Conservation (phyloP, 2,329 filamentous ascomycete species). For the Aureobasidium musti region DNA sequence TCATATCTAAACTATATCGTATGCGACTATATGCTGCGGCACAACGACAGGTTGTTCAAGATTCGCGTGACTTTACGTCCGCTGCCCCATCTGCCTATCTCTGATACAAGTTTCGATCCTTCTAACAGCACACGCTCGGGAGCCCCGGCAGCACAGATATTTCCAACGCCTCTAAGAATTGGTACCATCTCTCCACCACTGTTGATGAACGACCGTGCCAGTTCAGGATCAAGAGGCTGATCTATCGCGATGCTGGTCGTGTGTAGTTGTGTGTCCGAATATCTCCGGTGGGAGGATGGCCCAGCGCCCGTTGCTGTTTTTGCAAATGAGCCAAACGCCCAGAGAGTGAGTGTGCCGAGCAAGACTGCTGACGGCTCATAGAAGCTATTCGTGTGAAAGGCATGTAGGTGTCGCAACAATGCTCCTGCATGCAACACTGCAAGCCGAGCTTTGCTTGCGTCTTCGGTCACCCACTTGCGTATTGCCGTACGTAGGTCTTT, state of each 20-base stretch:
- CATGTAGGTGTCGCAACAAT: conserved; percentile 55
- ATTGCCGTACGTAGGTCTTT: conserved; percentile 40
- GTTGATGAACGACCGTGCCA: conserved; percentile 32
- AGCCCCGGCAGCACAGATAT: conserved; percentile 28
- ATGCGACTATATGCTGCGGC: conserved; percentile 10
- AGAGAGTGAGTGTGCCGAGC: conserved; percentile 65
- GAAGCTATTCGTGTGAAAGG: conserved; percentile 53
- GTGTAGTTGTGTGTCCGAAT: background rate
- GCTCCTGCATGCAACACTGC: conserved; percentile 58
- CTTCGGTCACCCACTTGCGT: conserved; percentile 53
- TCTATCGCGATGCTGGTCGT: conserved; percentile 33
- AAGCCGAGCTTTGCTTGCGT: conserved; percentile 60
- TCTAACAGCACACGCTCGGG: conserved; percentile 30
- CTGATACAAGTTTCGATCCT: conserved; percentile 32
- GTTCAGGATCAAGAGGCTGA: conserved; percentile 33
- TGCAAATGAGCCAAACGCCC: conserved; percentile 55
- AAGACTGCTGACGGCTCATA: conserved; percentile 68
- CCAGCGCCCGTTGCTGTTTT: background rate
- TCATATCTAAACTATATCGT: background rate
- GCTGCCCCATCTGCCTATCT: conserved; percentile 30
- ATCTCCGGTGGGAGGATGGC: conserved; percentile 6
- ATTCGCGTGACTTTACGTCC: conserved; percentile 29
- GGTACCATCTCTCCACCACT: conserved; percentile 32
- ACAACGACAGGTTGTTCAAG: conserved; percentile 23
- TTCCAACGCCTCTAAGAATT: conserved; percentile 32